Base-by-base conservation (phyloP, 805 yeast genomes). In the Nakazawaea pomicola region DNA sequence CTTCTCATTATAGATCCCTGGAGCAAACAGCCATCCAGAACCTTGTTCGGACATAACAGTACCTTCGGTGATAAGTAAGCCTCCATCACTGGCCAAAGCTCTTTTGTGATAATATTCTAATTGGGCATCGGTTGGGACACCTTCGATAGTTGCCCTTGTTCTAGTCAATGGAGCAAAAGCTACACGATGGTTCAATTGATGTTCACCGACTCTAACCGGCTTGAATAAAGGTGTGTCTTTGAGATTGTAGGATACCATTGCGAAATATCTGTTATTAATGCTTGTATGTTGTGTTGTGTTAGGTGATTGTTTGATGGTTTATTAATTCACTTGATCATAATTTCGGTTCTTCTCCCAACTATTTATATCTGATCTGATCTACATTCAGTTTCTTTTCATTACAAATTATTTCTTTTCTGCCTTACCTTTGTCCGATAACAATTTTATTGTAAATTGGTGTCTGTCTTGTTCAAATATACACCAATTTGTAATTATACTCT, bases 21-120 rank as follows among this genome's bases (percentile, higher is more conserved):
- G 80, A 2, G 62, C 70, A 29, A 54, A 39, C 12, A 53, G 57
- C 44, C 61, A 65, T 19, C 72, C 62, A 36, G 79, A 60, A 52
- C 64, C 66, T 63, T 56, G 43, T 2, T 58, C 50, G 7, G 76
- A 60, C n/a, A 68, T 65, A 49, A 65, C 66, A 1, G 82, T 70
- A 9, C 77, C 87, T 54, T 82, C 89, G 9, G 81, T 60, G 47
- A 77, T 70, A 16, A 80, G 45, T 46, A 83, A 56, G 12, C 84
- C 70, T 14, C 87, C 87, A 17, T 74, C 71, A 42, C 60, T 58
- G 16, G 19, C 19, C 33, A 59, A 50, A 1, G 86, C 69, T 49
- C 85, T 65, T 49, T 76, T 75, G 25, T 53, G 61, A 52, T 82
- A 82, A 56, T 80, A 78, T 46, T 68, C 61, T 17, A 58, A 52